A percentile compares a stretch with the other conserved stretches of the same genome.
phyloP scores from a whole-genome alignment of 208 protist species.

The Phytomonas serpens region DNA sequence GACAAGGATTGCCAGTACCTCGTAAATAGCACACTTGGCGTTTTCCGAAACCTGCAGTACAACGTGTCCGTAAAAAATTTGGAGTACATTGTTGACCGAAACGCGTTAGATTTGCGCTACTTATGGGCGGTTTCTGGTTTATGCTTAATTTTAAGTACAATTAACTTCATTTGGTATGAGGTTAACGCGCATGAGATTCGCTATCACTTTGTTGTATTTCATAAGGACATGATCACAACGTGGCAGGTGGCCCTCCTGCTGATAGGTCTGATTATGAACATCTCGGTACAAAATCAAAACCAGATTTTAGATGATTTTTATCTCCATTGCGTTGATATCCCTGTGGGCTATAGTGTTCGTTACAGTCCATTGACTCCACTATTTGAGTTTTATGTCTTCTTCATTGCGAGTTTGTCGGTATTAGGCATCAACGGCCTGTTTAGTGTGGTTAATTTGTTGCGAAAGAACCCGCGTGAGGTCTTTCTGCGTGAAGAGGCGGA shows the following conservation, averaged over 20 bases:
- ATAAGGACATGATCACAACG: conserved; percentile 70
- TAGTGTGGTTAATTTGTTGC: conserved; percentile 33
- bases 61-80: conserved; percentile 40
- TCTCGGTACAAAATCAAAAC: conserved; percentile 38
- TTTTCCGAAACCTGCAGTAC: conserved; percentile 55
- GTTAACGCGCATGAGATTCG: conserved; percentile 62
- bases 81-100: conserved; percentile 59
- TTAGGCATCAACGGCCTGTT: conserved; percentile 38
- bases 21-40: conserved; percentile 25
- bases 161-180: conserved; percentile 66
- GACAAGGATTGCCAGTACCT: conserved; percentile 22
- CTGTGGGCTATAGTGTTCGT: neutral
- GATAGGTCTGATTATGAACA: conserved; percentile 37
- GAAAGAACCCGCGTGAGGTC: conserved; percentile 48
- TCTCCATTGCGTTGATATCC: conserved; percentile 16
- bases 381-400: conserved; percentile 61
- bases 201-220: conserved; percentile 78
- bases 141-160: conserved; percentile 30
- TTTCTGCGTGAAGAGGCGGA: conserved; percentile 31
- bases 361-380: conserved; percentile 46
- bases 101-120: conserved; percentile 58
- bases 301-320: conserved; percentile 56
- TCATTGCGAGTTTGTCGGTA: conserved; percentile 39
- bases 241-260: conserved; percentile 67
- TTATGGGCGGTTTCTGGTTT: conserved; percentile 43